Evolutionary conservation across 805 yeast genomes (phyloP).

Genomic region (Candida manassasensis): DNA sequence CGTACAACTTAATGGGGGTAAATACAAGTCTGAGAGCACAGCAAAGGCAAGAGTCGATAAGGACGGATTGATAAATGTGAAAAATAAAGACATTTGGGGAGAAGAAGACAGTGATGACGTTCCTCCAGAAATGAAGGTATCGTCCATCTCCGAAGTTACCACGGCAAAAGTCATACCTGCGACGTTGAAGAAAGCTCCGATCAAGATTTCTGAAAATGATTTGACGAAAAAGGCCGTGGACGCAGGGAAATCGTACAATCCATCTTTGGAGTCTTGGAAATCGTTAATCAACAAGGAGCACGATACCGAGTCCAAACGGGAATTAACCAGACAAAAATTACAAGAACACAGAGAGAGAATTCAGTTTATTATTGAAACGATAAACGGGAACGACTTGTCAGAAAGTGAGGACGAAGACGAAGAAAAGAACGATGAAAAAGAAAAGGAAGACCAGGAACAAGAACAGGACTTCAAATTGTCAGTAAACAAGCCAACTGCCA

Average conservation of each 20-base stretch:
- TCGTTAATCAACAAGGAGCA: slow-evolving; percentile 63
- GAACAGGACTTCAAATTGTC: slow-evolving; percentile 49
- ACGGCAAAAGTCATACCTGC: slow-evolving; percentile 38
- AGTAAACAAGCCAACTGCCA: slow-evolving; percentile 61
- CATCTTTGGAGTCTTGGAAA: slow-evolving; percentile 81
- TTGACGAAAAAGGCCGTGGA: slow-evolving; percentile 46
- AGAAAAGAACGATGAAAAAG: slow-evolving; percentile 29
- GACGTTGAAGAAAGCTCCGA: slow-evolving; percentile 50
- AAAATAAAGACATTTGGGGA: slow-evolving; percentile 68
- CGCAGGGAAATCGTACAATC: slow-evolving; percentile 92
- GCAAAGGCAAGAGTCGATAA: slow-evolving; percentile 39
- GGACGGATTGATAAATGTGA: slow-evolving; percentile 55
- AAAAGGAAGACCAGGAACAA: slow-evolving; percentile 24
- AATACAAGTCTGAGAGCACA: slow-evolving; percentile 10
- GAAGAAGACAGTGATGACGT: slow-evolving; percentile 18
- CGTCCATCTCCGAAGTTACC: slow-evolving; percentile 15
- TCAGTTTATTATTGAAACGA: slow-evolving; percentile 55
- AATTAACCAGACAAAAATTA: slow-evolving; percentile 56
- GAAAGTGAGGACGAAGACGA: slow-evolving; percentile 36
- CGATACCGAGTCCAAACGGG: slow-evolving; percentile 59
- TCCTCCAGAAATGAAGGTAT: slow-evolving; percentile 14
- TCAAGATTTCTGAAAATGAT: slow-evolving; percentile 48
- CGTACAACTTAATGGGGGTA: slow-evolving; percentile 67
- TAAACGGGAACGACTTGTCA: slow-evolving; percentile 54
- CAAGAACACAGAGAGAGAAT: slow-evolving; percentile 63